Base-by-base conservation (phyloP, 805 yeast genomes). In the Saccharomycopsis javanensis region DNA sequence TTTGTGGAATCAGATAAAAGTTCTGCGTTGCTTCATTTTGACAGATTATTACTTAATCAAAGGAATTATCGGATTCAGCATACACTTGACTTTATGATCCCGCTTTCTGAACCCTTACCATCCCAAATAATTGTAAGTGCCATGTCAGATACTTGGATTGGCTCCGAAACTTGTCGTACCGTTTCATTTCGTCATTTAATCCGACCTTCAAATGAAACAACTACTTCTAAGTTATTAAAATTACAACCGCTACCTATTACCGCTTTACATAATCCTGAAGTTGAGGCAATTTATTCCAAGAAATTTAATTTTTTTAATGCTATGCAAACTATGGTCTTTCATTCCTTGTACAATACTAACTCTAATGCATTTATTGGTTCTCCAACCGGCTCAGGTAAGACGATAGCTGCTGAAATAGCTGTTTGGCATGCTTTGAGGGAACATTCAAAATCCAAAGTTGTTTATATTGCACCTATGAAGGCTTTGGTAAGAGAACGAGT, bases 321-420 rank as follows among this genome's bases (percentile, higher is more conserved):
- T 3, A 91, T 94, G 97, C 99, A 94, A 71, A 92, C 98, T 0
- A 92, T 92, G 98, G 80, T 86, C 0, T 94, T 94, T 72, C 96
- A 91, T 67, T 80, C 96, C 0, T 71, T 94, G 51, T 94, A 91
- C 71, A 83, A 94, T 68, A 72, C 85, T 0, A 80, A 86, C 61
- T 78, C 85, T 1, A 87, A 86, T 67, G 91, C 86, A 0, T 87
- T 94, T 69, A 88, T 94, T 50, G 99, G 99, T 8, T 90, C 98
- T 0, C 99, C 99, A 2, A 94, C 99, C 1, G 99, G 99, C 25
- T 92, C 97, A 0, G 99, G 99, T 63, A 94, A 94, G 69, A 94
- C 99, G 0, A 86, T 94, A 34, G 98, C 95, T 30, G 96, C 98
- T 0, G 99, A 94, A 67, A 71, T 94, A 57, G 98, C 98, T 0